Base-by-base conservation (phyloP, 1,139 yeast genomes). In the Tardiomyces digboiensis region DNA sequence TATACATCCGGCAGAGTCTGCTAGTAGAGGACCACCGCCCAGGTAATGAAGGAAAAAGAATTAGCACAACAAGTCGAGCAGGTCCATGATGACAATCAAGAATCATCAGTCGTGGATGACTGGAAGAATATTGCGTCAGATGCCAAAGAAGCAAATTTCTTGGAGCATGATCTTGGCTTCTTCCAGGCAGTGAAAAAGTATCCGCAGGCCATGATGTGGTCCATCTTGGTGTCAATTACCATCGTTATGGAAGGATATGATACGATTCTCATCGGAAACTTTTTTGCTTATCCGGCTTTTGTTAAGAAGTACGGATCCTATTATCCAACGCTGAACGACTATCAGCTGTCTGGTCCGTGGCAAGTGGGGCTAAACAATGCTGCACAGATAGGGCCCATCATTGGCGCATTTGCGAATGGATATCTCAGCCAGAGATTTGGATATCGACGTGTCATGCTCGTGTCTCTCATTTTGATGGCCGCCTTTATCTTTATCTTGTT, bases 221-320 rank as follows among this genome's bases (percentile, higher is more conserved):
- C 74, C 2, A 46, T 70, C 29, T 50, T 69, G 26, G 56, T 71
- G 44, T 67, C 73, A 2, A 52, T 64, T n/a, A 66, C 70, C 26
- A 56, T 72, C 41, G 52, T 71, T 44, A 71, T 70, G 75, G 75
- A 69, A 48, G 76, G 76, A 26, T 72, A 69, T 54, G 76, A 72
- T 49, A 53, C 60, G 29, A 56, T 55, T 36, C 56, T 71, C 44
- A 52, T 71, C 45, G 53, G 57, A 29, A 60, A 67, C 3, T 66
- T 74, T 54, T 72, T 63, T 53, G 73, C 73, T 2, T 60, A 68
- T 52, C 68, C 70, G 2, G 62, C 69, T 6, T 74, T 74, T 53
- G 53, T 54, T 38, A 51, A 56, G 37, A 64, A 63, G 49, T 74
- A 63, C 48, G 78, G 78, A 14, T 19, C 10, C 21, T 22, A 10